Base-by-base conservation (phyloP, 495 filamentous ascomycete species). In the Jackrogersella multiformis region DNA sequence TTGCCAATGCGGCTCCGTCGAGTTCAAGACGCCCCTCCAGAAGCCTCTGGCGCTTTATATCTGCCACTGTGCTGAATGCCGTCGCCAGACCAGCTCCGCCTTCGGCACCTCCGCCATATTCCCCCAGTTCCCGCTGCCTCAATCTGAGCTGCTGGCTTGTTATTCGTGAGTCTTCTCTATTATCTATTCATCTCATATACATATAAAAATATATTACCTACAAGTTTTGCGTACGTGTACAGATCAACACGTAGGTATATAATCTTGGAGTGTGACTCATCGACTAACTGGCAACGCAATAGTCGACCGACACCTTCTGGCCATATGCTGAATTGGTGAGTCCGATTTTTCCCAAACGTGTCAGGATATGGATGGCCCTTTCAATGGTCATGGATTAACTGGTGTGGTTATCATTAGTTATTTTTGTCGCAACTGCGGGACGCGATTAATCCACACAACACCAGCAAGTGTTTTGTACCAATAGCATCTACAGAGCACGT, bases 51-150 rank as follows among this genome's bases (percentile, higher is more conserved):
- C 81, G 0, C 71, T 90, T 13, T 90, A 89, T 69, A 85, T 89
- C 71, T 91, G 89, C 77, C 89, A 91, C 77, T 91, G 89, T 74
- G 73, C 79, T 35, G 83, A 89, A 65, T 91, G 89, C 74, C 86
- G 84, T 26, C 82, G 84, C 56, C 89, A 91, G 76, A 85, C 87
- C 46, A 82, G 85, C 52, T 87, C 86, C 13, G 87, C 88, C n/a
- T 89, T 88, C 69, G 88, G 89, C 23, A 84, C 86, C 49, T 86
- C 84, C 23, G 88, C 88, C 55, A 87, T 88, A 66, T 91, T 91
- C 70, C 88, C 87, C 5, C 73, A 75, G 12, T 90, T 90, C 49
- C 68, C 78, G 16, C 73, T 89, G 36, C 85, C 84, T 1, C 59
- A 62, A 5, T 67, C 68, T 12, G 78, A 80, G 16, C 49, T 81